A percentile compares a stretch with the other conserved stretches of the same genome.
phyloP scores from a whole-genome alignment of 305 asterid species.

The Rubia balearica region DNA sequence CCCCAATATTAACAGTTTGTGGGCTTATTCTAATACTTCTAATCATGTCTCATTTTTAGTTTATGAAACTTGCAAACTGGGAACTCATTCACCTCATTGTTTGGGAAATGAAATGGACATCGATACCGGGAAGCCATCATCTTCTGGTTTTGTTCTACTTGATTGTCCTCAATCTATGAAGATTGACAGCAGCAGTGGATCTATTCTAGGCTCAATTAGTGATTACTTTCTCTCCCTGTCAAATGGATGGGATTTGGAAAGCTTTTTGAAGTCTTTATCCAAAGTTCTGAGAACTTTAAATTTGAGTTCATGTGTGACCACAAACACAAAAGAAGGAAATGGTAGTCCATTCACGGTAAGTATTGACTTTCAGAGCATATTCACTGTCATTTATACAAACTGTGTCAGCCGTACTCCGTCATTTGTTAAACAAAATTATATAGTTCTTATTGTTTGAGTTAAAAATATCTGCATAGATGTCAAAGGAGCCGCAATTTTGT shows the following conservation, averaged over 20 bases:
- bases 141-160: slow-evolving; percentile 87
- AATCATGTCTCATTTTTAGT: slow-evolving; percentile 37
- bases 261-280: slow-evolving; percentile 88
- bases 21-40: slow-evolving; percentile 13
- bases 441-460: background rate
- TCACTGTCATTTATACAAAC: slow-evolving; percentile 16
- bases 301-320: slow-evolving; percentile 56
- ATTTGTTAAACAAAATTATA: background rate
- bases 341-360: slow-evolving; percentile 86
- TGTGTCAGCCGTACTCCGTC: background rate
- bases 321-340: slow-evolving; percentile 82
- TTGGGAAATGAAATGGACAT: slow-evolving; percentile 85
- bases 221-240: slow-evolving; percentile 96
- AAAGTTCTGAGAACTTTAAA: slow-evolving; percentile 80
- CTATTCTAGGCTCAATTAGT: slow-evolving; percentile 96
- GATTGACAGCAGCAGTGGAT: slow-evolving; percentile 87
- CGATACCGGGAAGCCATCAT: slow-evolving; percentile 69
- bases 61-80: slow-evolving; percentile 94
- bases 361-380: slow-evolving; percentile 22
- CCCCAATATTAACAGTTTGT: slow-evolving; percentile 2
- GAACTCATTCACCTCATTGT: slow-evolving; percentile 85
- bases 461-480: background rate
- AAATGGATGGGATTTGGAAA: slow-evolving; percentile 99
- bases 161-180: slow-evolving; percentile 99
- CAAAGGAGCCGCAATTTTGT: slow-evolving; percentile 3